These are phyloP conservation scores for Bauhinia variegata DNA, from an alignment of 306 rosid species.

Conservation along the genomic window DNA sequence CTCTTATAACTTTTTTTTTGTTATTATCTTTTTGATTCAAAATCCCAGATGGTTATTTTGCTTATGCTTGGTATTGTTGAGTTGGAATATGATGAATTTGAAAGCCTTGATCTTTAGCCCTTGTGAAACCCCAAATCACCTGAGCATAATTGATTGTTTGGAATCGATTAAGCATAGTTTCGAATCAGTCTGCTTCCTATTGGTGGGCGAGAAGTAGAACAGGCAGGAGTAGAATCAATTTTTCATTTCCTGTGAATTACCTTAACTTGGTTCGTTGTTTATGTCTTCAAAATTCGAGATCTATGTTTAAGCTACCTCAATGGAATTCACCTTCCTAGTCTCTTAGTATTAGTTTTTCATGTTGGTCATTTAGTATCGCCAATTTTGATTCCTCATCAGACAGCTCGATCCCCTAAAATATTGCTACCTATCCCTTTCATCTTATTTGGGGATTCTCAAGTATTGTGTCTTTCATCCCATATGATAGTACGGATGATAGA, in stretches of 20 bases:
- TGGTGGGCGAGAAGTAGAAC: constrained; percentile 9
- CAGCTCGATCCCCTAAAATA: background rate
- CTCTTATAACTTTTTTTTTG: background rate
- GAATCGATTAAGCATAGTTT: constrained; percentile 3
- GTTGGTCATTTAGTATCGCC: background rate
- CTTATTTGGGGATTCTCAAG: constrained; percentile 20
- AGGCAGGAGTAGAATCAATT: constrained; percentile 21
- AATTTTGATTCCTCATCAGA: background rate
- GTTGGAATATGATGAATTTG: constrained; percentile 25
- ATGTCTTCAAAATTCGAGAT: constrained; percentile 41
- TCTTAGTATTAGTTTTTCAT: constrained; percentile 23
- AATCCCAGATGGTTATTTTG: constrained; percentile 20
- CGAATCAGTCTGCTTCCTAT: constrained; percentile 4
- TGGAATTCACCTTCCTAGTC: background rate
- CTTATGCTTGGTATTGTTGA: constrained; percentile 22
- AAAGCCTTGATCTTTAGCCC: constrained; percentile 18
- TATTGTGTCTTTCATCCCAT: constrained; percentile 16
- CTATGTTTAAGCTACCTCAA: constrained; percentile 29
- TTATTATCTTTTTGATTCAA: constrained; percentile 6
- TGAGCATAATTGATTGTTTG: constrained; percentile 12
- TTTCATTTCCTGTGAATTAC: constrained; percentile 6
- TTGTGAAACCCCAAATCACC: constrained; percentile 25
- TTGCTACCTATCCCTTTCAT: constrained; percentile 5
- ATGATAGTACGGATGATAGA: too few relatives aligned
- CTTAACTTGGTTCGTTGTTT: constrained; percentile 28